Percentiles rank a stretch among this genome's conserved stretches.
These are phyloP conservation scores for Talaromyces sp. DNA, from an alignment of 2,329 filamentous ascomycete species.

Conservation along the genomic window DNA sequence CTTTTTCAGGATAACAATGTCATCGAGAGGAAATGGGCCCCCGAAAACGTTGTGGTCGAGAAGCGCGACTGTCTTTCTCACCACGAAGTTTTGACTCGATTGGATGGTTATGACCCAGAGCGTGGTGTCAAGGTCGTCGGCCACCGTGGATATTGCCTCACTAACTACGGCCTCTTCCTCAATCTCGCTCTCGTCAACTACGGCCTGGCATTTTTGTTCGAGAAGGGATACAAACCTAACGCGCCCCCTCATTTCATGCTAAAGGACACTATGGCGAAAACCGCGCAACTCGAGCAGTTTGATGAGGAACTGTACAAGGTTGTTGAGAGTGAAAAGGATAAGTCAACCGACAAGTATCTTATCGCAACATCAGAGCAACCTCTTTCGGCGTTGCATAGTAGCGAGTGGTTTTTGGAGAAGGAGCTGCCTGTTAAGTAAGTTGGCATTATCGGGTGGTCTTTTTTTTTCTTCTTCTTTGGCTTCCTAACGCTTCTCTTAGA, in stretches of 20 bases:
- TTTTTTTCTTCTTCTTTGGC: background rate
- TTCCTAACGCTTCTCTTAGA: constrained; percentile 20
- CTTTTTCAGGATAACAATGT: constrained; percentile 66
- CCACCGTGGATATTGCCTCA: constrained; percentile 89
- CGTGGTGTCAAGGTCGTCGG: constrained; percentile 91
- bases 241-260: constrained; percentile 94
- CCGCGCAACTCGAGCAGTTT: constrained; percentile 92
- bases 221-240: constrained; percentile 74
- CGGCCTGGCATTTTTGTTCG: constrained; percentile 79
- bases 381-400: constrained; percentile 83
- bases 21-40: constrained; percentile 72
- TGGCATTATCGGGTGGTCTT: background rate
- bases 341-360: constrained; percentile 78
- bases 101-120: constrained; percentile 90
- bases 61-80: constrained; percentile 80
- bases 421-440: constrained; percentile 80
- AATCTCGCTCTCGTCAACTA: constrained; percentile 96
- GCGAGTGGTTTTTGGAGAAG: constrained; percentile 82
- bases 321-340: constrained; percentile 66
- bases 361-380: constrained; percentile 92
- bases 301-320: constrained; percentile 99
- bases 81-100: constrained; percentile 82
- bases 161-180: constrained; percentile 81
- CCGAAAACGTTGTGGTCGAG: constrained; percentile 66
- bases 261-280: constrained; percentile 95